Base-by-base conservation (phyloP, 345 rosid species). In the Dipteronia dyeriana region DNA sequence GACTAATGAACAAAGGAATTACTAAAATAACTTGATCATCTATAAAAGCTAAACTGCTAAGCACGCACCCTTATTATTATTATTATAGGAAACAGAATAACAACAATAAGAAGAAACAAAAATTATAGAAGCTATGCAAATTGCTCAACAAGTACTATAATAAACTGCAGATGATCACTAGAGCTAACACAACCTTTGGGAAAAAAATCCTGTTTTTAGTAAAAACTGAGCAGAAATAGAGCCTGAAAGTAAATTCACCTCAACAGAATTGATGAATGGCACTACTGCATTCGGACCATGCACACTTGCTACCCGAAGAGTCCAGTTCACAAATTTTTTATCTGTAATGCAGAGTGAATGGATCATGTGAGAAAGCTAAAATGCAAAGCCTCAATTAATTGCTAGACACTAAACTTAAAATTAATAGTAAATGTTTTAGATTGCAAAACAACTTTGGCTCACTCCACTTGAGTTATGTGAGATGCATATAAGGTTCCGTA, bases 261-360 rank as follows among this genome's bases (percentile, higher is more conserved):
- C 93, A 49, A 92, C 79, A 70, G 98, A 91, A 59, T 89, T 83
- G 75, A 96, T 87, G 80, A 96, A 95, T 1, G 98, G 90, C 83
- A 95, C 82, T 70, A 87, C 91, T 69, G 95, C 87, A 74, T 78
- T 86, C 76, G 77, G 73, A 65, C 96, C 94, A 82, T 95, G 97
- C 19, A 88, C 86, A 79, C 98, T 94, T 76, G 89, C 91, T 39
- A 94, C 84, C 26, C 90, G 90, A 76, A 96, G 79, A 19, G 84
- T 94, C 99, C 99, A 96, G 83, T 94, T 96, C 72, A 86, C 84
- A 77, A 70, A 92, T 76, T 76, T 91, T 76, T 88, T 84, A 87
- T 96, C 97, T 93, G 90, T 72, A 72, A 75, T 63, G 45, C 47
- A 67, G 16, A 66, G 67, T 25, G 73, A 71, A 79, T 49, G 75